Evolutionary conservation across 2,329 filamentous ascomycete species (phyloP), one percentile per base, ranked within the genome.

Genomic region (Sarocladium strictum): DNA sequence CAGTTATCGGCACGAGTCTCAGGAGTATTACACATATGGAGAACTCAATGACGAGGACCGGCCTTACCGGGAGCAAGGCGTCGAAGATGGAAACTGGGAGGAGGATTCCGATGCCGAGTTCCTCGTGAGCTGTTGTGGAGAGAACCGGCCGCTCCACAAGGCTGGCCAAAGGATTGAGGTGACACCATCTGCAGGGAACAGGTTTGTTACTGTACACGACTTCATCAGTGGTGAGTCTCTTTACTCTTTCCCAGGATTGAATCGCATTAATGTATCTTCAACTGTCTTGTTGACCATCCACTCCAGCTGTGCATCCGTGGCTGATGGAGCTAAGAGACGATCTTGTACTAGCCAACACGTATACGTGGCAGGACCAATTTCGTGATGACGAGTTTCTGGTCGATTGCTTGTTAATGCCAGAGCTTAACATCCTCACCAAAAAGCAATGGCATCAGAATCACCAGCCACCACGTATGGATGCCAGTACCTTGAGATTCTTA

Each of bases 141-240:
- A 58, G 47, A 57, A 62, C 17, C 53, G 64, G 53, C 63, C 62
- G 37, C 50, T 60, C 37, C 45, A 56, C 29, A 61, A 60, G 58
- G 55, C 33, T 52, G 59, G 47, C 7, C 49, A 43, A 37, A 64
- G 53, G 37, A 49, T 65, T 9, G 50, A 56, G 32, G 59, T 65
- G 23, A 64, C 53, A 53, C 61, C 62, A 52, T 49, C 58, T 55
- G 55, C 51, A 32, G 58, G 57, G 49, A 60, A 57, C 51, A 15
- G 57, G 37, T 64, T 61, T 59, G 60, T 64, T 38, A 64, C 60
- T 14, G 57, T 66, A 35, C 56, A 59, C 33, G 63, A 66, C 57
- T 66, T 61, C 47, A 35, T 62, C 40, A 45, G 40, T 45, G 40
- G 40, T 45, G 24, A 45, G 21, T 45, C 21, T 7, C 11, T 7